phyloP scores from a whole-genome alignment of 2,329 filamentous ascomycete species.

The Fusarium mundagurra region DNA sequence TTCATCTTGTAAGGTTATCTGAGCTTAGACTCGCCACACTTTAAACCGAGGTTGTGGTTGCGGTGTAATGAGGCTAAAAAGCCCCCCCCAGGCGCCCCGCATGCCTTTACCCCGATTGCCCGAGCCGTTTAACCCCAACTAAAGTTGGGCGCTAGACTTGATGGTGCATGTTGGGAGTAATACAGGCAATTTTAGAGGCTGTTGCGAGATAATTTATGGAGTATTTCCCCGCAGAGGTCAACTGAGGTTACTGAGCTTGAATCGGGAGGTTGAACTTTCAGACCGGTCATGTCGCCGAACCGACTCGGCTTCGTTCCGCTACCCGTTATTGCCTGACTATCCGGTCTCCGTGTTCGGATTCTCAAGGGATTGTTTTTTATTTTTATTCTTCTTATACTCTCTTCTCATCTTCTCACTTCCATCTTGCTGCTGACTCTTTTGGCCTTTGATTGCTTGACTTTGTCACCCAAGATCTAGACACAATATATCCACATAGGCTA shows the following conservation, averaged over 20 bases:
- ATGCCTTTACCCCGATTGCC: slow-evolving; percentile 40
- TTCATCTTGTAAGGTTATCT: background rate
- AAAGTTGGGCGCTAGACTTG: background rate
- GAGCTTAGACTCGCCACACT: slow-evolving; percentile 10
- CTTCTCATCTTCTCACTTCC: background rate
- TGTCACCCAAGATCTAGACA: background rate
- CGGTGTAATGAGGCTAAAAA: slow-evolving; percentile 6
- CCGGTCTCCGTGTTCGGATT: slow-evolving; percentile 17
- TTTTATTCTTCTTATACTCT: background rate
- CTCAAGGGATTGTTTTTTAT: background rate
- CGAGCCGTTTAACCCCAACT: slow-evolving; percentile 32
- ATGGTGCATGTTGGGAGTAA: slow-evolving; percentile 26
- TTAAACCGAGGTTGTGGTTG: slow-evolving; percentile 32
- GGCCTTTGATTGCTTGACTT: background rate
- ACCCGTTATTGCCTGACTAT: slow-evolving; percentile 3
- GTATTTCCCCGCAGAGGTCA: slow-evolving; percentile 25
- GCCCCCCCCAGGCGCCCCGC: slow-evolving; percentile 28
- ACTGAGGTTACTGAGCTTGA: background rate
- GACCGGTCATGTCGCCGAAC: slow-evolving; percentile 6
- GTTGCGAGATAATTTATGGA: slow-evolving; percentile 13
- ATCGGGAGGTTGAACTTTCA: slow-evolving; percentile 7
- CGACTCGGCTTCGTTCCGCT: slow-evolving; percentile 27
- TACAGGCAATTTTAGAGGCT: slow-evolving; percentile 37
- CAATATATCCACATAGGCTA: background rate
- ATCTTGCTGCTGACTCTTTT: background rate